A percentile compares a stretch with the other conserved stretches of the same genome.
Conservation (phyloP, 2,329 filamentous ascomycete species). For the Botrytis medusae region DNA sequence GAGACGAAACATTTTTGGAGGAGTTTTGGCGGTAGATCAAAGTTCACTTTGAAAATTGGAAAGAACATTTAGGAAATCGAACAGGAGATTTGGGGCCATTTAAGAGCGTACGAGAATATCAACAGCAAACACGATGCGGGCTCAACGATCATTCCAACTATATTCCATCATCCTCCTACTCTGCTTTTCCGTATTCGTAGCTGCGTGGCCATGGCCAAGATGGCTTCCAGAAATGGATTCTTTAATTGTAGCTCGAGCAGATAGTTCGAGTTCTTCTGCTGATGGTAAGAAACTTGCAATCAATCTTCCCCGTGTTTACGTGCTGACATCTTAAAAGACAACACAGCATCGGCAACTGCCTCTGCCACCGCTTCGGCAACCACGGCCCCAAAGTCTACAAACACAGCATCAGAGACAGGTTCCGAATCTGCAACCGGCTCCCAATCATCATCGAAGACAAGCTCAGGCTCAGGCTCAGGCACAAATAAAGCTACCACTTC, state of each 20-base stretch:
- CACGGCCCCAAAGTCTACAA: slow-evolving; percentile 3
- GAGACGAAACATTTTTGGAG: background rate
- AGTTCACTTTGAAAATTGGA: background rate
- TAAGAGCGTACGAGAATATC: slow-evolving; percentile 21
- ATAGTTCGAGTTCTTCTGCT: slow-evolving; percentile 30
- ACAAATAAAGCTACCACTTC: slow-evolving; percentile 15
- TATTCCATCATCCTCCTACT: slow-evolving; percentile 52
- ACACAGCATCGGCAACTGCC: background rate
- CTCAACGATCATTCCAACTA: slow-evolving; percentile 48
- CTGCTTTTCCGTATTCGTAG: slow-evolving; percentile 48
- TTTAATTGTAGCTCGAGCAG: slow-evolving; percentile 51
- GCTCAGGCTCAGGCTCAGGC: slow-evolving; percentile 4
- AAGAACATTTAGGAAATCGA: background rate
- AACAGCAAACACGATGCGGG: slow-evolving; percentile 49
- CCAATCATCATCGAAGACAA: slow-evolving; percentile 15
- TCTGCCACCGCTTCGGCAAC: slow-evolving; percentile 1
- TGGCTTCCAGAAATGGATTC: slow-evolving; percentile 56
- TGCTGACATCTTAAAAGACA: slow-evolving; percentile 10
- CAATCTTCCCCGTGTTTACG: background rate
- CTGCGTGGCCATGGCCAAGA: slow-evolving; percentile 55
- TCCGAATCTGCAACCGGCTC: slow-evolving; percentile 5
- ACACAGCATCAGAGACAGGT: slow-evolving; percentile 6
- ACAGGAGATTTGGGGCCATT: slow-evolving; percentile 3
- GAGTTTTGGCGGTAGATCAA: background rate
- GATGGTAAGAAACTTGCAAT: slow-evolving; percentile 11